Percentiles rank a stretch among this genome's conserved stretches.
These are phyloP conservation scores for Endocladia muricata DNA, from an alignment of 31 red algal species.

Conservation along the genomic window DNA sequence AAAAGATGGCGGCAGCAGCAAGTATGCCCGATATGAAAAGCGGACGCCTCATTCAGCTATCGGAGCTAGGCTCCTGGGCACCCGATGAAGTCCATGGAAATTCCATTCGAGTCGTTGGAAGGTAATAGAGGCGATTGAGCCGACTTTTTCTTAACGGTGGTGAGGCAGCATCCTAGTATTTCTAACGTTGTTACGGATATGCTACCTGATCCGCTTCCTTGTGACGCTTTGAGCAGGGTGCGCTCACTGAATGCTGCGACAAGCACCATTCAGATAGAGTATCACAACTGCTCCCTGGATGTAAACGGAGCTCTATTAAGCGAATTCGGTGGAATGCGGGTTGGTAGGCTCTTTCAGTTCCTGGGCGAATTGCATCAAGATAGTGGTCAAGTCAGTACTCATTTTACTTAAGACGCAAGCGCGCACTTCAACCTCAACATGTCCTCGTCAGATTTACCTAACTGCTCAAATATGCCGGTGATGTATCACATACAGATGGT, in stretches of 20 bases:
- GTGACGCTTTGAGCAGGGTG: too few species aligned
- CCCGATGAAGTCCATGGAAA: conserved; percentile 39
- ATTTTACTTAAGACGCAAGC: too few species aligned
- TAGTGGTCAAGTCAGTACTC: conserved; percentile 26
- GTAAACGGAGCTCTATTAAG: conserved; percentile 13
- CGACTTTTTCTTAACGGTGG: too few species aligned
- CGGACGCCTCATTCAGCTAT: conserved; percentile 23
- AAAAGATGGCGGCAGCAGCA: conserved; percentile 27
- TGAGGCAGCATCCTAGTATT: too few species aligned
- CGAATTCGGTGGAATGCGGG: conserved; percentile 4
- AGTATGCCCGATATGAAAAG: conserved; percentile 47
- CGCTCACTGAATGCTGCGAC: conserved; percentile 11
- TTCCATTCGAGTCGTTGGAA: conserved; percentile 27
- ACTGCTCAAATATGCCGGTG: background rate
- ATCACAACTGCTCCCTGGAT: conserved; percentile 5
- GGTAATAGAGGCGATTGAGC: too few species aligned
- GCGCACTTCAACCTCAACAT: background rate
- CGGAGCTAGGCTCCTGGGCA: conserved; percentile 34
- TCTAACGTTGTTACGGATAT: too few species aligned
- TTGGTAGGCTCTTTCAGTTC: conserved; percentile 24
- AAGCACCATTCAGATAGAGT: conserved; percentile 6
- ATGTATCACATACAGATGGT: conserved; percentile 10
- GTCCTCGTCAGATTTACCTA: background rate
- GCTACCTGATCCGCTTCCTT: too few species aligned
- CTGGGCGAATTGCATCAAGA: conserved; percentile 35